A percentile compares a stretch with the other conserved stretches of the same genome.
Conservation (phyloP, 768 basidiomycete species). For the Phlebiopsis gigantea region DNA sequence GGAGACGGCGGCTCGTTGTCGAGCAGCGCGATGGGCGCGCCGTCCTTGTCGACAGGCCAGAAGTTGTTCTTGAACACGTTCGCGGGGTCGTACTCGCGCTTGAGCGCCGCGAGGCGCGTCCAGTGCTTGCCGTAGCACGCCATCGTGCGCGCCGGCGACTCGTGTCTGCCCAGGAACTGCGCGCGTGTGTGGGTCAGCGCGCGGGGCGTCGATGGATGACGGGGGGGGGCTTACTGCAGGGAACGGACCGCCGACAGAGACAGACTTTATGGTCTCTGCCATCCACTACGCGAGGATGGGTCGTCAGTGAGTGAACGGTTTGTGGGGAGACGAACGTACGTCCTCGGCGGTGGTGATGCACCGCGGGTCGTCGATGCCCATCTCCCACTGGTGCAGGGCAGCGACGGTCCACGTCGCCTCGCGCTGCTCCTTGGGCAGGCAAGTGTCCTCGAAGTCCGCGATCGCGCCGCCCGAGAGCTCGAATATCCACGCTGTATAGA, state of each 20-base stretch:
- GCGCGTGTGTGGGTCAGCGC: not conserved
- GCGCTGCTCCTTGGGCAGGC: conserved; percentile 73
- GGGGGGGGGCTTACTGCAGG: conserved; percentile 61
- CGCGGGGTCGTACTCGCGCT: conserved; percentile 69
- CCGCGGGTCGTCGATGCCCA: conserved; percentile 72
- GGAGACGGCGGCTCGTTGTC: conserved; percentile 52
- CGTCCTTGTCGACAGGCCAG: conserved; percentile 68
- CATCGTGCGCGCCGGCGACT: conserved; percentile 55
- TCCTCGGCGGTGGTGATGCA: conserved; percentile 82
- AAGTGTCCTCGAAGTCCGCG: conserved; percentile 64
- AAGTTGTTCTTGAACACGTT: conserved; percentile 73
- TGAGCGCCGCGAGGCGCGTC: conserved; percentile 63
- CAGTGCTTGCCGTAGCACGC: conserved; percentile 74
- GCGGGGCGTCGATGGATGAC: not conserved
- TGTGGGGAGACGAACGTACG: conserved; percentile 28
- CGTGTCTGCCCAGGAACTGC: conserved; percentile 74
- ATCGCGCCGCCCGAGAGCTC: conserved; percentile 85
- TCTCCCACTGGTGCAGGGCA: conserved; percentile 91
- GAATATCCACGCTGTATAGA: conserved; percentile 76
- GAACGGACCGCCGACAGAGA: conserved; percentile 74
- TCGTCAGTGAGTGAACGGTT: not conserved
- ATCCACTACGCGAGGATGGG: conserved; percentile 67
- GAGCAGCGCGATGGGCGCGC: conserved; percentile 47
- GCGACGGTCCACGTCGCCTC: conserved; percentile 81
- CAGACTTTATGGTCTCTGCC: conserved; percentile 59